A percentile compares a stretch with the other conserved stretches of the same genome.
phyloP scores from a whole-genome alignment of 2,329 filamentous ascomycete species.

The Fusarium sp. region DNA sequence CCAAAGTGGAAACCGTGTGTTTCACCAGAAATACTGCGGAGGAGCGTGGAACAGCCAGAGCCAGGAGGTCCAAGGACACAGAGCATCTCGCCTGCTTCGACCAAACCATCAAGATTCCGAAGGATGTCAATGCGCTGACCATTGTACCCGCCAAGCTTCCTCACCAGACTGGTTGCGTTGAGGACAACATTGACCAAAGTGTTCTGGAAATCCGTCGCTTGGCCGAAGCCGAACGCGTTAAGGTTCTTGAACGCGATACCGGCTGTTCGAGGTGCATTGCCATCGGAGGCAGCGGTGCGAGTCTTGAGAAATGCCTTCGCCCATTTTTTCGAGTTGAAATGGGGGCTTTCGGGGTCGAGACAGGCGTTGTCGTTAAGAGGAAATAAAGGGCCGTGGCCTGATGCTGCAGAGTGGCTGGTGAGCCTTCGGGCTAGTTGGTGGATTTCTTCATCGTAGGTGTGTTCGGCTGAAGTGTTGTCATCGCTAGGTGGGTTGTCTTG shows the following conservation, averaged over 20 bases:
- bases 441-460: slow-evolving; percentile 6
- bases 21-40: slow-evolving; percentile 84
- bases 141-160: slow-evolving; percentile 62
- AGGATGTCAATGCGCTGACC: slow-evolving; percentile 73
- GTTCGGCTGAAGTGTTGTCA: background rate
- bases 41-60: slow-evolving; percentile 79
- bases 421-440: slow-evolving; percentile 27
- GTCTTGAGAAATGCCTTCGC: slow-evolving; percentile 53
- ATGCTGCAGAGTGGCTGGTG: slow-evolving; percentile 22
- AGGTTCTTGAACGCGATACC: slow-evolving; percentile 74
- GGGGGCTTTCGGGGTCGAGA: slow-evolving; percentile 54
- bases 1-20: slow-evolving; percentile 80
- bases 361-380: slow-evolving; percentile 28
- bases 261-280: slow-evolving; percentile 65
- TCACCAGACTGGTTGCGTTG: slow-evolving; percentile 55
- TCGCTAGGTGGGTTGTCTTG: background rate
- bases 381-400: slow-evolving; percentile 32
- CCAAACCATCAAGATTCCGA: slow-evolving; percentile 70
- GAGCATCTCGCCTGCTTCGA: slow-evolving; percentile 76
- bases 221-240: slow-evolving; percentile 72
- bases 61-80: slow-evolving; percentile 76
- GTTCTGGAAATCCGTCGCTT: slow-evolving; percentile 75
- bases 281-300: slow-evolving; percentile 51
- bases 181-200: slow-evolving; percentile 68
- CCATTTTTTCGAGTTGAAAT: slow-evolving; percentile 58